Evolutionary conservation across 257 asterid genomes (phyloP).

Genomic region (Rehmannia glutinosa): DNA sequence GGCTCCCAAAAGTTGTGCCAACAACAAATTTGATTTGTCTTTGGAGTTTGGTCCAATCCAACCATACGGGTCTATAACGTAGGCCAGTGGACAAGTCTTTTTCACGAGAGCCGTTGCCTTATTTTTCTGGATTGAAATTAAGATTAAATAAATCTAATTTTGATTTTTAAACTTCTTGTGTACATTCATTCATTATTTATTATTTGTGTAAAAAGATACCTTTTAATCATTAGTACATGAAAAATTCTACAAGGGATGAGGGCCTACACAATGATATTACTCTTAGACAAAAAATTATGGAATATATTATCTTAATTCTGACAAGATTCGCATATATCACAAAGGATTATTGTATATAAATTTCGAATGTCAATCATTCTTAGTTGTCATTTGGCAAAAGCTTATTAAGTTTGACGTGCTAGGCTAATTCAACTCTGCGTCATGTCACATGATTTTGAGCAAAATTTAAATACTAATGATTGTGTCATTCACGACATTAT

Average conservation of each 20-base stretch:
- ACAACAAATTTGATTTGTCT: background rate
- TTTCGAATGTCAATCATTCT: background rate
- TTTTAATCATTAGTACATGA: background rate
- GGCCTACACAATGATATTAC: background rate
- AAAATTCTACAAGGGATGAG: too few relatives aligned
- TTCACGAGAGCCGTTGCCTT: slow-evolving; percentile 12
- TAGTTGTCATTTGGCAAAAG: slow-evolving; percentile 24
- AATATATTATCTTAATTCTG: background rate
- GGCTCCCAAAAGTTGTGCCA: background rate
- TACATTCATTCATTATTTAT: background rate
- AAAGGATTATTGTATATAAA: background rate
- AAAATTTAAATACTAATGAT: too few relatives aligned
- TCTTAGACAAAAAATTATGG: background rate
- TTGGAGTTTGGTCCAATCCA: background rate
- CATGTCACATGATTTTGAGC: too few relatives aligned
- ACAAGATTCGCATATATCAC: background rate
- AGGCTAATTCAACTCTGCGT: too few relatives aligned
- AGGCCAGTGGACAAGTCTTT: background rate
- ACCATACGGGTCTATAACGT: background rate
- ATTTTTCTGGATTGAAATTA: background rate
- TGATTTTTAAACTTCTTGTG: slow-evolving; percentile 7
- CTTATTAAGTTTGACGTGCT: slow-evolving; percentile 13
- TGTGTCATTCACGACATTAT: too few relatives aligned
- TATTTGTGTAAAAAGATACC: background rate
- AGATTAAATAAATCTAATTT: background rate